phyloP scores from a whole-genome alignment of 2,329 filamentous ascomycete species.

The Blumeria hordei region DNA sequence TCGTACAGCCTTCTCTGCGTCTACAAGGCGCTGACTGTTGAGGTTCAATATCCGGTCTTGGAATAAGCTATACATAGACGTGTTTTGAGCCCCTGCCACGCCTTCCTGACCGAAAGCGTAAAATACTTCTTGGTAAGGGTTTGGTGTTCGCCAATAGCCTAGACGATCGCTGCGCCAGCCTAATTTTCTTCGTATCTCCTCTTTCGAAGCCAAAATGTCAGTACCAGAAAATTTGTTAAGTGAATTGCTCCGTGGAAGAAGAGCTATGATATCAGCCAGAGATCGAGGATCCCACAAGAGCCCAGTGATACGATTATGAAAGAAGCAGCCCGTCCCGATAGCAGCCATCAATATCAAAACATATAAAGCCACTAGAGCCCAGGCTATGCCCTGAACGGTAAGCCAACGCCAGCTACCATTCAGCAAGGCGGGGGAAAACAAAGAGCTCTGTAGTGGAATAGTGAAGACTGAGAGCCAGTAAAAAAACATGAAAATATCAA shows the following conservation, averaged over 20 bases:
- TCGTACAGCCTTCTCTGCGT: conserved; percentile 7
- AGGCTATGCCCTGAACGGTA: conserved; percentile 51
- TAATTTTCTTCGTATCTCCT: conserved; percentile 28
- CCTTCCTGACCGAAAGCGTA: conserved; percentile 53
- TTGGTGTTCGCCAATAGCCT: conserved; percentile 65
- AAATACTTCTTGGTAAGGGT: conserved; percentile 39
- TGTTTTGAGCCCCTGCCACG: conserved; percentile 24
- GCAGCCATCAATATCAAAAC: conserved; percentile 35
- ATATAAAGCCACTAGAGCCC: conserved; percentile 56
- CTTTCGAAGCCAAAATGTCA: conserved; percentile 30
- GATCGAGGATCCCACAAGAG: conserved; percentile 68
- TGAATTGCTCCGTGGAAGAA: conserved; percentile 61
- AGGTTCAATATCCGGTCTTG: conserved; percentile 17
- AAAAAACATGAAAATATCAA: conserved; percentile 32
- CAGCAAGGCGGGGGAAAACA: conserved; percentile 41
- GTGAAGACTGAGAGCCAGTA: conserved; percentile 58
- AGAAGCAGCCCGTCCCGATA: conserved; percentile 35
- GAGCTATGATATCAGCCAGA: conserved; percentile 54
- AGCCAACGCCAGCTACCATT: conserved; percentile 53
- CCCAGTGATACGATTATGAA: conserved; percentile 42
- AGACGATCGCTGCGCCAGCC: conserved; percentile 41
- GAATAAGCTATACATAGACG: conserved; percentile 21
- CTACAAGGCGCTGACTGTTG: neutral
- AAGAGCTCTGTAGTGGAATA: conserved; percentile 55
- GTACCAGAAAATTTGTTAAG: conserved; percentile 46